Conservation (phyloP, 2,329 filamentous ascomycete species). For the Colletotrichum brevisporum region DNA sequence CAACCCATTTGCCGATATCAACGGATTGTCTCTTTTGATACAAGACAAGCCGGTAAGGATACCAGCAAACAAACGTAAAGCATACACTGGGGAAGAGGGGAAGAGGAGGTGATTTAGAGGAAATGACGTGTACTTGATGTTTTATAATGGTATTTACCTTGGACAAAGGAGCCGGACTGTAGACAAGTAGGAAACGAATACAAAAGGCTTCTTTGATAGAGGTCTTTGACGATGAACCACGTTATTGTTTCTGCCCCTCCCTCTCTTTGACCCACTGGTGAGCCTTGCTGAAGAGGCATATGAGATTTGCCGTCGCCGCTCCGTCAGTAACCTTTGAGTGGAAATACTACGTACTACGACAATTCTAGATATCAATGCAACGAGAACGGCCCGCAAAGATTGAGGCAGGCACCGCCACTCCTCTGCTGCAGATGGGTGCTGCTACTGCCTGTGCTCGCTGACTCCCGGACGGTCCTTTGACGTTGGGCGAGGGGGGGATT, state of each 20-base stretch:
- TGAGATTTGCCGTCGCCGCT: too few species aligned
- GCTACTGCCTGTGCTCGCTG: constrained; percentile 11
- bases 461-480: background rate
- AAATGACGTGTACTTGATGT: constrained; percentile 25
- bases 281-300: too few species aligned
- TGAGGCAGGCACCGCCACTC: constrained; percentile 1
- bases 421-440: too few species aligned
- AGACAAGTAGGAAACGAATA: constrained; percentile 1
- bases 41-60: constrained; percentile 15
- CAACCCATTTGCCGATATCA: too few species aligned
- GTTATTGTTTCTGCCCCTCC: background rate
- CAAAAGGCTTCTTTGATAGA: constrained; percentile 13
- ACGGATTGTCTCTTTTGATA: constrained; percentile 8
- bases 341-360: too few species aligned
- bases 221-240: background rate
- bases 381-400: background rate
- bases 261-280: background rate
- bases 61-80: constrained; percentile 6
- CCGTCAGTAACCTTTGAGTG: too few species aligned
- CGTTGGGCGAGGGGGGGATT: background rate
- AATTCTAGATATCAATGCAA: background rate
- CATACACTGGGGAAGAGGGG: background rate
- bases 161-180: background rate
- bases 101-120: background rate
- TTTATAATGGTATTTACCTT: constrained; percentile 23